phyloP scores from a whole-genome alignment of 805 yeast genomes.

The Starmerella gropengiesseri region DNA sequence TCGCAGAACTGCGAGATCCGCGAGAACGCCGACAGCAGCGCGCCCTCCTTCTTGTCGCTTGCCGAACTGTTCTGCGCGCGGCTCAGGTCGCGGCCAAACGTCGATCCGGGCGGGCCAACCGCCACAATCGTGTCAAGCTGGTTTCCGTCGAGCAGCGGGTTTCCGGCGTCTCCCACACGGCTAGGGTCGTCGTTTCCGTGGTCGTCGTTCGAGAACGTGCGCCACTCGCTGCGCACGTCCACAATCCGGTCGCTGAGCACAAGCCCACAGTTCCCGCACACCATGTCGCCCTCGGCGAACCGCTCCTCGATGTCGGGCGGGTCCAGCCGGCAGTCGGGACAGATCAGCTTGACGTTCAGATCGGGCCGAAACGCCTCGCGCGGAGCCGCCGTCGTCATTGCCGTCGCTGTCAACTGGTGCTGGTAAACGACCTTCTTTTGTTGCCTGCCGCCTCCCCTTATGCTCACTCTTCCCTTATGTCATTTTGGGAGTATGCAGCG shows the following conservation, averaged over 20 bases:
- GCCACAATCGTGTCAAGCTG: constrained; percentile 89
- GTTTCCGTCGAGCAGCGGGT: constrained; percentile 81
- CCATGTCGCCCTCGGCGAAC: constrained; percentile 95
- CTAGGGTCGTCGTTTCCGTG: constrained; percentile 97
- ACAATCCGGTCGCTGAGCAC: constrained; percentile 86
- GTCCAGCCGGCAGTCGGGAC: constrained; percentile 91
- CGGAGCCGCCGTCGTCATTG: constrained; percentile 10
- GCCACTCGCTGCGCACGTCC: constrained; percentile 96
- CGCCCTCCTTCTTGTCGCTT: constrained; percentile 80
- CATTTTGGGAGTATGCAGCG: too few relatives aligned
- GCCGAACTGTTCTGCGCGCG: constrained; percentile 79
- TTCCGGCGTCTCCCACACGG: constrained; percentile 97
- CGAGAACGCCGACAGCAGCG: constrained; percentile 77
- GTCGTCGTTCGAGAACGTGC: constrained; percentile 95
- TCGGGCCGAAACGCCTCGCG: constrained; percentile 30
- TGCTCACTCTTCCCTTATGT: too few relatives aligned
- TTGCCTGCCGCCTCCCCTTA: too few relatives aligned
- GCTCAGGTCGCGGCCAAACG: constrained; percentile 77
- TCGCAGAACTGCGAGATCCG: constrained; percentile 94
- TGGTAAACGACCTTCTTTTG: too few relatives aligned
- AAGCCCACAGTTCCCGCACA: constrained; percentile 94
- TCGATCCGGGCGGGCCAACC: constrained; percentile 72
- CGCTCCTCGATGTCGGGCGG: constrained; percentile 94
- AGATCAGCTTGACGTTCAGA: constrained; percentile 75
- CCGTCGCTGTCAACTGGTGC: too few relatives aligned